A percentile compares a stretch with the other conserved stretches of the same genome.
Conservation (phyloP, 2,329 filamentous ascomycete genomes). For the Penicillium sp. region DNA sequence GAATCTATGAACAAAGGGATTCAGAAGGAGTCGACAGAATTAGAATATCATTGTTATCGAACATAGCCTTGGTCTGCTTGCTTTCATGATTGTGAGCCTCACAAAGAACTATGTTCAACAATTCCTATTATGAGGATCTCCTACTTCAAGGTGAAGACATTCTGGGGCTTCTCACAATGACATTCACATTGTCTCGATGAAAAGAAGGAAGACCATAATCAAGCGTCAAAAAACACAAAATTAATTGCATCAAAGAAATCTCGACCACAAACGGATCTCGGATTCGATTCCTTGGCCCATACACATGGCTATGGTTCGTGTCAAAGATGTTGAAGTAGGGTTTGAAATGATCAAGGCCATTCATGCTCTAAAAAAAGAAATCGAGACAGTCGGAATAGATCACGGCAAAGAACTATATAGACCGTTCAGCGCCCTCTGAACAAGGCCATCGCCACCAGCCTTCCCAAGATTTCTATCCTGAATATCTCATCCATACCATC, state of each 20-base stretch:
- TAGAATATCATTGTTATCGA: not conserved
- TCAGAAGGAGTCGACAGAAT: not conserved
- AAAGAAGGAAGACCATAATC: not conserved
- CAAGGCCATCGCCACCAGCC: not conserved
- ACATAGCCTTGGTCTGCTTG: not conserved
- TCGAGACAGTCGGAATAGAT: not conserved
- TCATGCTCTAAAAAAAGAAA: not conserved
- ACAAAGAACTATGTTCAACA: not conserved
- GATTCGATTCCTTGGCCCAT: not conserved
- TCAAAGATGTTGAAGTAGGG: not conserved
- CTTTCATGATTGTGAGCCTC: not conserved
- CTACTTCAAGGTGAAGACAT: not conserved
- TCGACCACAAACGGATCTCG: not conserved
- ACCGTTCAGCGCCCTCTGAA: not conserved
- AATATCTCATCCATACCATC: not conserved
- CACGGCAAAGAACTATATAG: not conserved
- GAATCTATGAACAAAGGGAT: not conserved
- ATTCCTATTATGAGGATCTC: not conserved
- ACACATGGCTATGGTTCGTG: not conserved
- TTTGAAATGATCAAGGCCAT: not conserved
- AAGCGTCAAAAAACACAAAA: not conserved
- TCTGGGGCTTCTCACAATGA: not conserved
- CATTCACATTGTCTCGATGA: not conserved
- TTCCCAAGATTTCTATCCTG: not conserved
- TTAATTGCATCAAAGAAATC: not conserved